Base-by-base conservation (phyloP, 192 early-diverging fungal genomes). In the Coemansia sp. region DNA sequence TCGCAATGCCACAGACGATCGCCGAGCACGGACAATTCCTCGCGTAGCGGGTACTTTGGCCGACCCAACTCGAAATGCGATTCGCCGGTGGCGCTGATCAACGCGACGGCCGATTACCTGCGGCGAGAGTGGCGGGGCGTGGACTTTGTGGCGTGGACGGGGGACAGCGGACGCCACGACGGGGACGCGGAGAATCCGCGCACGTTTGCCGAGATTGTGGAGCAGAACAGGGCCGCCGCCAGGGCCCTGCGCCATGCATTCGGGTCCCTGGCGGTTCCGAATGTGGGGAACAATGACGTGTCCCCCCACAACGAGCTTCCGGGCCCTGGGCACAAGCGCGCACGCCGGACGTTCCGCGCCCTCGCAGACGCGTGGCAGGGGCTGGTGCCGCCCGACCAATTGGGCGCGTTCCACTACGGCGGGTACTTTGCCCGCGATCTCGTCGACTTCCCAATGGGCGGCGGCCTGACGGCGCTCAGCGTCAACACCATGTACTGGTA, bases 401-500 rank as follows among this genome's bases (percentile, higher is more conserved):
- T 79, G 27, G 55, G 80, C 19, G 72, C 83, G 8, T 92, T 89
- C 40, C 84, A 76, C 38, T 63, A 74, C 14, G 89, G 87, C 37
- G 90, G 90, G 10, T 92, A 90, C 61, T 90, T 83, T 70, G 61
- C 70, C 1, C 65, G 70, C 6, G 85, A 88, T 44, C 74, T 91
- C 1, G 48, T 52, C 0, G 60, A 76, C 21, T 58, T 54, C 21
- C 24, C 22, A 10, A 9, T 17, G 14, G 43, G 58, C 1, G 61
- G 74, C 15, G 77, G 75, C 7, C 63, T 89, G 26, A 68, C 82
- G 0, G 86, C 85, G 34, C 58, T 89, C 7, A 82, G 88, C 15
- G 70, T 92, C 19, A 90, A 92, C 67, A 87, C 88, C 0, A 72
- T 89, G 5, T 92, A 89, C 56, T 92, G 89, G 67, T 89, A 83